Evolutionary conservation across 2,329 filamentous ascomycete genomes (phyloP).

Genomic region (Gliomastix tumulicola): DNA sequence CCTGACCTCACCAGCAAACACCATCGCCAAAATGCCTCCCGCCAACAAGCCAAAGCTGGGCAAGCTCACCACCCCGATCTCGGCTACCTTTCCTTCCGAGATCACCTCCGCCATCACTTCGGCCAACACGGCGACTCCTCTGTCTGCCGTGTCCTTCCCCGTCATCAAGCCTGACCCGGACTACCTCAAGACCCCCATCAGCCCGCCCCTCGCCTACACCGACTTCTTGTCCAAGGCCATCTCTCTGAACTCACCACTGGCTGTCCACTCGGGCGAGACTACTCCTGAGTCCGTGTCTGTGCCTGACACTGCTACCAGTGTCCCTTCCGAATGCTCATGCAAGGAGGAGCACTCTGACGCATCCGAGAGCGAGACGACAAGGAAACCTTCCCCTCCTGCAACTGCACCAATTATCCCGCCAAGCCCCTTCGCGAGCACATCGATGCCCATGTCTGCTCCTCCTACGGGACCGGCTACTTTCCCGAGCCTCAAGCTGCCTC

Average conservation of each 20-base stretch:
- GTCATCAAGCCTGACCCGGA: conserved; percentile 34
- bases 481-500: conserved; percentile 68
- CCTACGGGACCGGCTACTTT: conserved; percentile 53
- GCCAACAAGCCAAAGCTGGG: conserved; percentile 51
- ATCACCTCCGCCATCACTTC: conserved; percentile 56
- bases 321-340: conserved; percentile 49
- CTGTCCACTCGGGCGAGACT: conserved; percentile 42
- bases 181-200: conserved; percentile 83
- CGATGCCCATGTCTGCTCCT: conserved; percentile 50
- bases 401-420: conserved; percentile 32
- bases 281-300: conserved; percentile 37
- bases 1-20: conserved; percentile 1
- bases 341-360: conserved; percentile 45
- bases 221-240: conserved; percentile 81
- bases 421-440: conserved; percentile 44
- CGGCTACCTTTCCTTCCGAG: conserved; percentile 55
- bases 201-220: conserved; percentile 80
- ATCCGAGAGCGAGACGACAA: conserved; percentile 25
- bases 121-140: conserved; percentile 61
- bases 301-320: conserved; percentile 50
- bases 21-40: conserved; percentile 34
- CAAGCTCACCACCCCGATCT: conserved; percentile 56
- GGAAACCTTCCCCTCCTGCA: conserved; percentile 13
- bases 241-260: conserved; percentile 61
- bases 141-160: conserved; percentile 37